phyloP scores from a whole-genome alignment of 106 monocot genomes.

The Dactylorhiza incarnata region DNA sequence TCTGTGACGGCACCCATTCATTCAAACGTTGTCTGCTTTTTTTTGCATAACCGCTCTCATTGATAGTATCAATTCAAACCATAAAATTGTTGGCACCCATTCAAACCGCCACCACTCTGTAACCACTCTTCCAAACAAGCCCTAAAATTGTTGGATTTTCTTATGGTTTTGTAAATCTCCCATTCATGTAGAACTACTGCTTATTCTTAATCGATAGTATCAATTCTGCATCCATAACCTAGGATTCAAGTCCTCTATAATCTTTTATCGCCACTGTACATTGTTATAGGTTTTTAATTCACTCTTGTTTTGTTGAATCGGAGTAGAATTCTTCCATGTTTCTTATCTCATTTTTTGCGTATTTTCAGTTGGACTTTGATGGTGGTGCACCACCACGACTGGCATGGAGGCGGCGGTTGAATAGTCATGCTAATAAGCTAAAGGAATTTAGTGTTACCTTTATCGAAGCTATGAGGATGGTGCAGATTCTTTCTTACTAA shows the following conservation, averaged over 20 bases:
- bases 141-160: no score
- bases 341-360: background rate
- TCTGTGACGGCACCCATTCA: no score
- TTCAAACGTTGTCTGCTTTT: no score
- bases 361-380: slow-evolving; percentile 90
- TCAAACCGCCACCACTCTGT: no score
- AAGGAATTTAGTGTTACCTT: slow-evolving; percentile 99
- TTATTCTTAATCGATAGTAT: background rate
- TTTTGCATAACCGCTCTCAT: no score
- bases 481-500: slow-evolving; percentile 15
- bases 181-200: background rate
- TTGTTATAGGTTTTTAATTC: background rate
- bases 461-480: slow-evolving; percentile 90
- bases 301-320: background rate
- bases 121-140: no score
- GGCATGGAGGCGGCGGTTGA: slow-evolving; percentile 86
- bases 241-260: background rate
- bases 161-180: background rate
- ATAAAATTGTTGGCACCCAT: no score
- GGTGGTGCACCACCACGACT: slow-evolving; percentile 75
- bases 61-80: no score
- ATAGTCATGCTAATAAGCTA: slow-evolving; percentile 83
- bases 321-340: background rate
- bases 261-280: background rate
- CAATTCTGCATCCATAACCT: background rate